A percentile compares a stretch with the other conserved stretches of the same genome.
These are phyloP conservation scores for Gracilaria gracilis DNA, from an alignment of 23 red algal species.

Conservation along the genomic window DNA sequence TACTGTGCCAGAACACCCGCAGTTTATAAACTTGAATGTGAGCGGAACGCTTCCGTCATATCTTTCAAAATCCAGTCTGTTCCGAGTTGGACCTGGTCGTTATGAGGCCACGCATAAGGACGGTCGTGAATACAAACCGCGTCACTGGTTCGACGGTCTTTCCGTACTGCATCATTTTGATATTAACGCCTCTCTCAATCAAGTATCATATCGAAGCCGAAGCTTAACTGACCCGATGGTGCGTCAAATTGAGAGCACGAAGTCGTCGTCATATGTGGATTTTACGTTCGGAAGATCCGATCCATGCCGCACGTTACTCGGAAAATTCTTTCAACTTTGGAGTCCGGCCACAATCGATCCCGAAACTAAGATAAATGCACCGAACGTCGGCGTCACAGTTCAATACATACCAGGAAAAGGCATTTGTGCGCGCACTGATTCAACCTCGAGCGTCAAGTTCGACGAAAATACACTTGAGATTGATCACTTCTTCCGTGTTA, in stretches of 20 bases:
- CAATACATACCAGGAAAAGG: slow-evolving; percentile 45
- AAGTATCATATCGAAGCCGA: slow-evolving; percentile 52
- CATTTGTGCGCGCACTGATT: slow-evolving; percentile 34
- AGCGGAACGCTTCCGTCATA: slow-evolving; percentile 50
- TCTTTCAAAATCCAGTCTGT: slow-evolving; percentile 39
- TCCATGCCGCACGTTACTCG: slow-evolving; percentile 28
- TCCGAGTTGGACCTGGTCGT: slow-evolving; percentile 66
- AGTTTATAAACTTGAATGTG: slow-evolving; percentile 24
- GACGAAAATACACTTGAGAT: slow-evolving; percentile 47
- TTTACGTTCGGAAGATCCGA: slow-evolving; percentile 38
- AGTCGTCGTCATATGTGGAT: neutral
- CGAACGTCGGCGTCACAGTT: slow-evolving; percentile 52
- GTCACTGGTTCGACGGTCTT: slow-evolving; percentile 63
- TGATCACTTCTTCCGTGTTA: slow-evolving; percentile 45
- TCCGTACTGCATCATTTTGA: slow-evolving; percentile 55
- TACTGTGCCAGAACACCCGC: slow-evolving; percentile 40
- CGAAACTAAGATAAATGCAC: neutral
- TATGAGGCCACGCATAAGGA: slow-evolving; percentile 48
- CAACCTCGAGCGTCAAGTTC: neutral
- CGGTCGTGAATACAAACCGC: neutral
- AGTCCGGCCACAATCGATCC: slow-evolving; percentile 17
- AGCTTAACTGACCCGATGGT: neutral
- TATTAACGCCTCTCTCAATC: slow-evolving; percentile 14
- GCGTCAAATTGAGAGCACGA: slow-evolving; percentile 9
- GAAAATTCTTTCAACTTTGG: slow-evolving; percentile 53